These are phyloP conservation scores for Tympanopsis confertula DNA, from an alignment of 2,329 filamentous ascomycete species.

Conservation along the genomic window DNA sequence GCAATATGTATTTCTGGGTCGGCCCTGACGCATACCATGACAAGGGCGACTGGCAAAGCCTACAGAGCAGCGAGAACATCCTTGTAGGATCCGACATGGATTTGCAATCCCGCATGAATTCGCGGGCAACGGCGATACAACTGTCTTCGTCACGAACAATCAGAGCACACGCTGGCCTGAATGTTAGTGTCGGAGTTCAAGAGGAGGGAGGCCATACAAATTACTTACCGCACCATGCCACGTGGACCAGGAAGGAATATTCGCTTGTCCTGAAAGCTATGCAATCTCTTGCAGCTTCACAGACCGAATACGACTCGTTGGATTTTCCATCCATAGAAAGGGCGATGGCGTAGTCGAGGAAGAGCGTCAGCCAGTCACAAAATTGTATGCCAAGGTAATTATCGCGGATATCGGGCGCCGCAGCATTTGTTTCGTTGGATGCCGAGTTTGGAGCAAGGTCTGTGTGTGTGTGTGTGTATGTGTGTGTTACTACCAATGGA, in stretches of 20 bases:
- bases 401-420: slow-evolving; percentile 14
- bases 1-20: slow-evolving; percentile 79
- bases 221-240: slow-evolving; percentile 61
- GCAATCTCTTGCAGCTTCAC: slow-evolving; percentile 67
- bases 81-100: slow-evolving; percentile 75
- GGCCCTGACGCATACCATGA: slow-evolving; percentile 71
- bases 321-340: slow-evolving; percentile 57
- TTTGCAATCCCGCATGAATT: slow-evolving; percentile 72
- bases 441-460: slow-evolving; percentile 14
- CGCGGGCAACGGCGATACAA: slow-evolving; percentile 62
- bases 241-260: slow-evolving; percentile 60
- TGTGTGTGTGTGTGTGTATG: slow-evolving; percentile 13
- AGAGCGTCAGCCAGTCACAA: slow-evolving; percentile 76
- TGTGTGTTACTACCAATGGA: too few relatives aligned
- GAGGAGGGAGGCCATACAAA: not conserved
- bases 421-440: slow-evolving; percentile 16
- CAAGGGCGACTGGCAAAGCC: slow-evolving; percentile 61
- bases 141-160: slow-evolving; percentile 69
- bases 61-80: slow-evolving; percentile 68
- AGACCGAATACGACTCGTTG: slow-evolving; percentile 67
- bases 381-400: slow-evolving; percentile 72
- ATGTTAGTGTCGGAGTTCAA: slow-evolving; percentile 5
- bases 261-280: slow-evolving; percentile 67
- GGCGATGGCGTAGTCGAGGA: slow-evolving; percentile 74
- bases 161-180: slow-evolving; percentile 62